Evolutionary conservation across 225 moss, liverwort and hornwort genomes (phyloP).

Genomic region (Bryum argenteum): DNA sequence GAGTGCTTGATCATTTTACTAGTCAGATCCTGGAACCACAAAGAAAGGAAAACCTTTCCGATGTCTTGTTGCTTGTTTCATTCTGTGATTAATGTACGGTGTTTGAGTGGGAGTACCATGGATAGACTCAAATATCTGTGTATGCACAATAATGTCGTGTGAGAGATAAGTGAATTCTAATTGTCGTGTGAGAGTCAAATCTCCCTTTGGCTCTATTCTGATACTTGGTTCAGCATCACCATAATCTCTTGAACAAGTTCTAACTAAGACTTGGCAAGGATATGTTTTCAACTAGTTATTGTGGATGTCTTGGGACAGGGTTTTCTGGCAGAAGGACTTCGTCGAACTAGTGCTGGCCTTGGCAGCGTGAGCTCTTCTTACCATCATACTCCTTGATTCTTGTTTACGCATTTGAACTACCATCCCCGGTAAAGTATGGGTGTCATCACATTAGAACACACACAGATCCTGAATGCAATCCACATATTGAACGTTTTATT

Average conservation of each 20-base stretch:
- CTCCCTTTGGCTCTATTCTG: conserved; percentile 16
- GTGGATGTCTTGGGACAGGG: conserved; percentile 47
- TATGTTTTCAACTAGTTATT: conserved; percentile 19
- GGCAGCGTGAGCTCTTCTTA: conserved; percentile 73
- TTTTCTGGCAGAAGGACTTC: conserved; percentile 88
- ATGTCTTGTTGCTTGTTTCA: no score
- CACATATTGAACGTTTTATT: no score
- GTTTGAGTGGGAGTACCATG: not conserved
- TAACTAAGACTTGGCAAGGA: not conserved
- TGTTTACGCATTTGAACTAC: no score
- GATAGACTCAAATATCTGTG: not conserved
- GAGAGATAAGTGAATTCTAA: conserved; percentile 4
- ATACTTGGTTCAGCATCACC: not conserved
- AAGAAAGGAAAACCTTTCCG: no score
- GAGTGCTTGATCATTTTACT: not conserved
- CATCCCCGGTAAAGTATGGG: no score
- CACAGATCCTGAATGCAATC: no score
- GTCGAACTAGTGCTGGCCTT: conserved; percentile 89
- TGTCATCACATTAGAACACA: no score
- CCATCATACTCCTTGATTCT: conserved; percentile 10
- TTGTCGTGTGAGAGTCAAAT: conserved; percentile 10
- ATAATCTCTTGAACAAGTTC: conserved; percentile 1
- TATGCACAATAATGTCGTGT: not conserved
- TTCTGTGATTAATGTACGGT: not conserved
- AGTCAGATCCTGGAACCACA: not conserved